These are phyloP conservation scores for Aspergillus ellipticus DNA, from an alignment of 495 filamentous ascomycete species.

Conservation along the genomic window DNA sequence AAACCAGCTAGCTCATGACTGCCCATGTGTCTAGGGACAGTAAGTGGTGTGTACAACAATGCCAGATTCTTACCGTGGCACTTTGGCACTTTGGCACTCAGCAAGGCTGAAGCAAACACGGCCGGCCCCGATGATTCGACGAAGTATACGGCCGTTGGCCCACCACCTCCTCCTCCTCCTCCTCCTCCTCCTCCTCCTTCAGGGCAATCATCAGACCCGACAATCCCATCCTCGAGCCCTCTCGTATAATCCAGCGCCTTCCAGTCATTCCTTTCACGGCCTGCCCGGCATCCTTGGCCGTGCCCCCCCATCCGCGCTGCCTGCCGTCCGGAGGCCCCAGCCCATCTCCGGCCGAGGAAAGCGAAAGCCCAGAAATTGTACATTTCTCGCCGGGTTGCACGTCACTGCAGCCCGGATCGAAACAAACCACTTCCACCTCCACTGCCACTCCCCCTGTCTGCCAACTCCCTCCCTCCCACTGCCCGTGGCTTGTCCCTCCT, in stretches of 20 bases:
- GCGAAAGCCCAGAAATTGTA: no score
- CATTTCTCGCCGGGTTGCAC: background rate
- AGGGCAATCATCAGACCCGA: no score
- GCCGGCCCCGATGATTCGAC: background rate
- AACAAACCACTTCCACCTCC: background rate
- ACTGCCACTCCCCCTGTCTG: background rate
- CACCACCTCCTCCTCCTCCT: background rate
- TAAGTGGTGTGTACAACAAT: no score
- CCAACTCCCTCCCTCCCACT: background rate
- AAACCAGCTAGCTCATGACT: no score
- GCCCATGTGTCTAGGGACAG: no score
- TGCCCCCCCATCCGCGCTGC: background rate
- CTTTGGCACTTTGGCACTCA: no score
- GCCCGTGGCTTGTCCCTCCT: constrained; percentile 4
- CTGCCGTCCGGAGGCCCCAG: background rate
- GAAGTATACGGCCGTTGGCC: background rate
- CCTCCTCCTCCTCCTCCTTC: background rate
- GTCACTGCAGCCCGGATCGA: background rate
- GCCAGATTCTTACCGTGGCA: no score
- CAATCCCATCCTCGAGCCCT: background rate
- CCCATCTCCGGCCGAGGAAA: background rate
- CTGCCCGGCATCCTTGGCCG: background rate
- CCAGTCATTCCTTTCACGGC: background rate
- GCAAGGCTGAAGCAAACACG: no score
- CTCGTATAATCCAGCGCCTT: background rate